phyloP scores from a whole-genome alignment of 495 filamentous ascomycete species.

The Paragyromitra xinjiangensis region DNA sequence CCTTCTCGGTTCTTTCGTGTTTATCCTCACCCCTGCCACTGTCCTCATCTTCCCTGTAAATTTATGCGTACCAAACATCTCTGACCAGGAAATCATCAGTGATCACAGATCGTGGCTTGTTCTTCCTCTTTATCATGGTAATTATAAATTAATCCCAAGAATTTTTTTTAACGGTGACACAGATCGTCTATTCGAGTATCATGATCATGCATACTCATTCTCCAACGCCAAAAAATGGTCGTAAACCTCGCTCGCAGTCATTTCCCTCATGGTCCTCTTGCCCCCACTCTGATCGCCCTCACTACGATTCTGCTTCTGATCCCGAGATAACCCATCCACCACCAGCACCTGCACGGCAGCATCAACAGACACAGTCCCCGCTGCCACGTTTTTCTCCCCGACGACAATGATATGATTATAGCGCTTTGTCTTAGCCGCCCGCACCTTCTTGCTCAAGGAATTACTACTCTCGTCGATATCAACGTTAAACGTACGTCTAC shows the following conservation, averaged over 20 bases:
- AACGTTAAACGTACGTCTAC: slow-evolving; percentile 68
- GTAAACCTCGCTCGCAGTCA: slow-evolving; percentile 50
- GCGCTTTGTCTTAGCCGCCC: slow-evolving; percentile 73
- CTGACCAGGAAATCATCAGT: slow-evolving; percentile 29
- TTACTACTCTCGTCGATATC: slow-evolving; percentile 75
- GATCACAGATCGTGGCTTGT: slow-evolving; percentile 14
- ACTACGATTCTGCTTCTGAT: slow-evolving; percentile 15
- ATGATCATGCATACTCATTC: slow-evolving; percentile 50
- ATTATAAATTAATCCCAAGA: neutral
- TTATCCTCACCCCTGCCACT: neutral
- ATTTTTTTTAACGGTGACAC: slow-evolving; percentile 27
- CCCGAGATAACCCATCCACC: neutral
- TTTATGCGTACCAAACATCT: slow-evolving; percentile 28
- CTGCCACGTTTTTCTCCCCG: slow-evolving; percentile 64
- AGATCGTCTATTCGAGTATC: slow-evolving; percentile 10
- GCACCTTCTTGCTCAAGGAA: slow-evolving; percentile 73
- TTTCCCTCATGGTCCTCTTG: slow-evolving; percentile 25
- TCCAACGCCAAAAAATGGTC: slow-evolving; percentile 50
- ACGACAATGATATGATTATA: slow-evolving; percentile 80
- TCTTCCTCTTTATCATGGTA: slow-evolving; percentile 9
- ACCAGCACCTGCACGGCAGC: slow-evolving; percentile 48
- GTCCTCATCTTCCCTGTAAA: slow-evolving; percentile 20
- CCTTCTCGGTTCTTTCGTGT: slow-evolving; percentile 24
- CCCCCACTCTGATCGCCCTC: slow-evolving; percentile 5
- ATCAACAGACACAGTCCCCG: slow-evolving; percentile 52